These are phyloP conservation scores for Saccharomycopsis crataegensis DNA, from an alignment of 1,139 yeast genomes.

Conservation along the genomic window DNA sequence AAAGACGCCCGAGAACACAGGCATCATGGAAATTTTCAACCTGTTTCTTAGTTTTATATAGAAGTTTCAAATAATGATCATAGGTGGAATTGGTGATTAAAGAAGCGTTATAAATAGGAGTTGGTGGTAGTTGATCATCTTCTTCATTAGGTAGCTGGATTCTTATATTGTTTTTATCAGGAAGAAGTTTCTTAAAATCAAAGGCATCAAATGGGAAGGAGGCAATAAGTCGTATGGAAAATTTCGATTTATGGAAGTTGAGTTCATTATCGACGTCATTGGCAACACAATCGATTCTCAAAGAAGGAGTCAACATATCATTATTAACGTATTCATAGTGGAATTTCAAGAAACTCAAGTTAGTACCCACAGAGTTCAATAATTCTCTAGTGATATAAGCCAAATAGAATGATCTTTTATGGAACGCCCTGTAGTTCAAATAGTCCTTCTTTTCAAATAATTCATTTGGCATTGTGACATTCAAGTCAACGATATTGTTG, in stretches of 20 bases:
- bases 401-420: conserved; percentile 81
- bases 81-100: conserved; percentile 62
- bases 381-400: conserved; percentile 69
- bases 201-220: conserved; percentile 68
- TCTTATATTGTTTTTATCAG: conserved; percentile 74
- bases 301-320: conserved; percentile 58
- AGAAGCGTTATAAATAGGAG: conserved; percentile 82
- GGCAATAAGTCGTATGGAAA: conserved; percentile 61
- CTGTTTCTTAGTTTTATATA: conserved; percentile 67
- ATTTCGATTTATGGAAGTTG: conserved; percentile 60
- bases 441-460: conserved; percentile 83
- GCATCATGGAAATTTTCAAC: conserved; percentile 89
- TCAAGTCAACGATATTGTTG: conserved; percentile 62
- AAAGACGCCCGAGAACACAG: conserved; percentile 73
- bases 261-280: conserved; percentile 31
- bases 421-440: conserved; percentile 79
- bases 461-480: conserved; percentile 70
- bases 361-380: conserved; percentile 45
- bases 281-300: conserved; percentile 39
- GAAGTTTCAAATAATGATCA: conserved; percentile 62
- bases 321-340: conserved; percentile 61
- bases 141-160: conserved; percentile 36
- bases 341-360: conserved; percentile 40
- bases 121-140: conserved; percentile 46
- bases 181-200: conserved; percentile 67